phyloP scores from a whole-genome alignment of 1,139 yeast genomes.

The Nadsonia starkeyi-henricii region DNA sequence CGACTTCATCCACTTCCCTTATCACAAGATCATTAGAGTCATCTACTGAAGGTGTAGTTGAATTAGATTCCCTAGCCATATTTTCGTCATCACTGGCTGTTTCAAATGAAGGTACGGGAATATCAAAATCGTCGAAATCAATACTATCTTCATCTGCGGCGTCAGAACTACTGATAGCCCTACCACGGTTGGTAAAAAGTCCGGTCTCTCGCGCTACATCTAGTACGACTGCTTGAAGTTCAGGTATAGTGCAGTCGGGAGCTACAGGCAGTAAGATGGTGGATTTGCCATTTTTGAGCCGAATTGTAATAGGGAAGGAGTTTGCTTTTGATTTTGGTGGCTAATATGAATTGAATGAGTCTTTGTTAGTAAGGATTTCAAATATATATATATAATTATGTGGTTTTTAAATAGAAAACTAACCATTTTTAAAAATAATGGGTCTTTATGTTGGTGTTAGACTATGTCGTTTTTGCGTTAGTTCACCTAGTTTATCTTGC shows the following conservation, averaged over 20 bases:
- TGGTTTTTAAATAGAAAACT: too few relatives aligned
- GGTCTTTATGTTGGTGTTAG: too few relatives aligned
- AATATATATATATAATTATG: too few relatives aligned
- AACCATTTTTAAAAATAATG: too few relatives aligned
- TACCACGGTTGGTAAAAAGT: neutral
- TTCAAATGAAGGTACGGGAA: neutral
- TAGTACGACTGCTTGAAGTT: neutral
- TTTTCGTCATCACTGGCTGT: neutral
- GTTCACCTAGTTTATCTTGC: too few relatives aligned
- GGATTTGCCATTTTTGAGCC: neutral
- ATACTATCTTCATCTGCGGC: neutral
- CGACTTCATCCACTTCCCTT: neutral
- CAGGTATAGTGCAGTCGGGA: neutral
- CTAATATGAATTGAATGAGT: too few relatives aligned
- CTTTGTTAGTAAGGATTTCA: too few relatives aligned
- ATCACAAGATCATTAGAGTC: neutral
- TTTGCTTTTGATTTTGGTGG: too few relatives aligned
- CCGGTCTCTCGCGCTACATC: neutral
- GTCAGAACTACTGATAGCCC: too few relatives aligned
- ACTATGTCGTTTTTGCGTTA: too few relatives aligned
- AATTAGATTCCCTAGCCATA: too few relatives aligned
- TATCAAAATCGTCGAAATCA: neutral
- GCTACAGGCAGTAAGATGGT: neutral
- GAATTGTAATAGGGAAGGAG: neutral
- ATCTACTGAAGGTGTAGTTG: neutral